phyloP scores from a whole-genome alignment of 768 basidiomycete genomes.

The Boletus sensibilis region DNA sequence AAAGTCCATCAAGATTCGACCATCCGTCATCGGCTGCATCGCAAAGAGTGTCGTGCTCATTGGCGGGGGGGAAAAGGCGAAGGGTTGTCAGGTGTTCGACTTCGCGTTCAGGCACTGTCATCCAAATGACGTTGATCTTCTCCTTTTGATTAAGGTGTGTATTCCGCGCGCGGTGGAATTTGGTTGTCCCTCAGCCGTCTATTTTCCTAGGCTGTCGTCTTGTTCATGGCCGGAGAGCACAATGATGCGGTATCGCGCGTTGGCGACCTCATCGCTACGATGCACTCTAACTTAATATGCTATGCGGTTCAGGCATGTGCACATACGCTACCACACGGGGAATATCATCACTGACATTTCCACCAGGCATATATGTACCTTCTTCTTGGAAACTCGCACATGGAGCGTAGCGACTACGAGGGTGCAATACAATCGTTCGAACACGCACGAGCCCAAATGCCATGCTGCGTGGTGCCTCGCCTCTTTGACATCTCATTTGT shows the following conservation, averaged over 20 bases:
- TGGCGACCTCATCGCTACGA: not conserved
- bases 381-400: not conserved
- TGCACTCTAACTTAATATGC: not conserved
- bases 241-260: conserved; percentile 6
- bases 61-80: not conserved
- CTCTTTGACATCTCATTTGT: conserved; percentile 5
- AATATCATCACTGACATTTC: not conserved
- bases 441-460: not conserved
- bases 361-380: conserved; percentile 9
- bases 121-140: not conserved
- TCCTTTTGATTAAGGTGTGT: conserved; percentile 8
- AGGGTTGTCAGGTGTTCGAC: conserved; percentile 2
- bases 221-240: not conserved
- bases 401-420: not conserved
- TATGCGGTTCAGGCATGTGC: not conserved
- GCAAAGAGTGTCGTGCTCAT: conserved; percentile 4
- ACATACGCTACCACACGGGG: no score
- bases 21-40: conserved; percentile 2
- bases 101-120: not conserved
- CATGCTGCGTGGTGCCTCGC: no score
- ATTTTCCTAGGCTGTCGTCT: not conserved
- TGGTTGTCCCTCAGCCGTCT: not conserved
- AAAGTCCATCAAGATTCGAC: conserved; percentile 3
- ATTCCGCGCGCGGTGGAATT: not conserved
- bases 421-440: not conserved